Conservation (phyloP, 257 asterid species). For the Paulownia fortunei region DNA sequence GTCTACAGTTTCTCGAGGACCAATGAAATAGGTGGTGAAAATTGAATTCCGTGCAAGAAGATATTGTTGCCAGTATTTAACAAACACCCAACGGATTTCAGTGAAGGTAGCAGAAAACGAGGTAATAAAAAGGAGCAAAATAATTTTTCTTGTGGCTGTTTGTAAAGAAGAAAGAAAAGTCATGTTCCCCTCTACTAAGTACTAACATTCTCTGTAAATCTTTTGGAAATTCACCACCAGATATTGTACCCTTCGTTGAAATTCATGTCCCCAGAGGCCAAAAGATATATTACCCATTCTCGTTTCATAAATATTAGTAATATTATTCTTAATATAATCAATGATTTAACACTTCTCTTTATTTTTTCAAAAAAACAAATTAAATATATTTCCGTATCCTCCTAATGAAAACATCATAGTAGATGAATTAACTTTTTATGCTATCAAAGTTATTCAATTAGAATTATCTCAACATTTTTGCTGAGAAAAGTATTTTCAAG, state of each 20-base stretch:
- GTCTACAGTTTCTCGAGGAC: conserved; percentile 36
- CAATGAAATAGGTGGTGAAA: conserved; percentile 36
- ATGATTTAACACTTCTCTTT: too few species aligned
- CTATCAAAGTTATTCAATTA: too few species aligned
- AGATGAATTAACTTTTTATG: too few species aligned
- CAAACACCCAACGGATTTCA: not conserved
- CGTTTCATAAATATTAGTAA: not conserved
- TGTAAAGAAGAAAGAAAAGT: not conserved
- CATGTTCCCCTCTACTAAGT: not conserved
- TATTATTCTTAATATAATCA: too few species aligned
- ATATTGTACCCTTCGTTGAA: not conserved
- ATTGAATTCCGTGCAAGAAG: conserved; percentile 56
- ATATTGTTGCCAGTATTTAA: conserved; percentile 14
- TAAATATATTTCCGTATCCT: too few species aligned
- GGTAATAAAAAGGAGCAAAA: conserved; percentile 28
- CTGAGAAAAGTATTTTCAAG: too few species aligned
- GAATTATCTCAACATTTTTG: too few species aligned
- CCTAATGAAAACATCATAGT: too few species aligned
- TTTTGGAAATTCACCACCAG: conserved; percentile 13
- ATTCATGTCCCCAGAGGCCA: not conserved
- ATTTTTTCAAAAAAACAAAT: too few species aligned
- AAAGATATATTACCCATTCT: not conserved
- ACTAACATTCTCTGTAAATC: conserved; percentile 54
- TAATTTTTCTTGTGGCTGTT: too few species aligned
- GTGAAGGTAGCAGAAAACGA: not conserved